These are phyloP conservation scores for Hypoxylon fragiforme DNA, from an alignment of 495 filamentous ascomycete species.

Conservation along the genomic window DNA sequence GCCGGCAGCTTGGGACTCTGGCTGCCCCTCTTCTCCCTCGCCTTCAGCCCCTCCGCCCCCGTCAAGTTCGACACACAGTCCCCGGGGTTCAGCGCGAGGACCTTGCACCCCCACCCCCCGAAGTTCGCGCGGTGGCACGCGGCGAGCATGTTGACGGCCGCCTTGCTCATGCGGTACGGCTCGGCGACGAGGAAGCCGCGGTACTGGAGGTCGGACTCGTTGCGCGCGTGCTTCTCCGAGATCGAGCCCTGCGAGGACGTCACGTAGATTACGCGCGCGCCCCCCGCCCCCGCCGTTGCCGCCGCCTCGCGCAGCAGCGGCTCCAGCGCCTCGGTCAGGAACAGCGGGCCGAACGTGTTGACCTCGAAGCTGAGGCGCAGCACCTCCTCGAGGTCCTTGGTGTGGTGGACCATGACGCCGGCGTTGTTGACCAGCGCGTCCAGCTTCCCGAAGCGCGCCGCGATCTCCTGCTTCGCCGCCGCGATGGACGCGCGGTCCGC, in stretches of 20 bases:
- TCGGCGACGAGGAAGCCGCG: conserved; percentile 22
- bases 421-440: conserved; percentile 56
- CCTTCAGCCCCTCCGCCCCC: conserved; percentile 35
- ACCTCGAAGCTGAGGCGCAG: conserved; percentile 50
- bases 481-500: conserved; percentile 47
- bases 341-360: conserved; percentile 51
- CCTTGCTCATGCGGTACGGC: conserved; percentile 57
- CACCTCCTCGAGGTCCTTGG: conserved; percentile 18
- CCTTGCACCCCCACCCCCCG: conserved; percentile 57
- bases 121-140: conserved; percentile 54
- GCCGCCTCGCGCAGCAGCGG: conserved; percentile 49
- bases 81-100: conserved; percentile 56
- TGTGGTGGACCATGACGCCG: conserved; percentile 32
- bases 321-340: conserved; percentile 48
- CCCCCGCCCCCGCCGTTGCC: conserved; percentile 6
- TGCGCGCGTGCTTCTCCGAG: conserved; percentile 19
- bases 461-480: conserved; percentile 36
- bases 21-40: conserved; percentile 37
- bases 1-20: conserved; percentile 45
- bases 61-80: conserved; percentile 56
- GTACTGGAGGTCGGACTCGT: conserved; percentile 22
- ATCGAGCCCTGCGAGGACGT: conserved; percentile 38
- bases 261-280: conserved; percentile 51
- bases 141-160: conserved; percentile 65
- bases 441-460: conserved; percentile 38